Evolutionary conservation across 73 alveolate species (phyloP), one percentile per base, ranked within the genome.

Genomic region (Symbiodinium natans): DNA sequence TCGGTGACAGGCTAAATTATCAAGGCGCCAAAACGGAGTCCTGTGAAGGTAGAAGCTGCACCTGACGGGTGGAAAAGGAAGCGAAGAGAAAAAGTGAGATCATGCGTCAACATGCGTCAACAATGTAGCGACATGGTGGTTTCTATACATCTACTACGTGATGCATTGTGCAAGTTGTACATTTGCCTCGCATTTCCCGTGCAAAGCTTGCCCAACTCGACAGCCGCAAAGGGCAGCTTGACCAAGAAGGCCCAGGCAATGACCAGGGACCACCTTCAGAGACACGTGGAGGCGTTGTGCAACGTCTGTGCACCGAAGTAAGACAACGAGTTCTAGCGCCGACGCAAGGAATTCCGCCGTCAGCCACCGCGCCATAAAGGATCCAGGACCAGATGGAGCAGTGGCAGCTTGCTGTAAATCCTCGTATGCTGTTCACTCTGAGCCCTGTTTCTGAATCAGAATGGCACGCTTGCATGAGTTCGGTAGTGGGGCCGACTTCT

Each of bases 231-330:
- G 2, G 95, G 95, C 17, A 89, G 56, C 74, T 89, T 89, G 33
- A 82, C 34, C 74, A 41, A 38, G 48, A 36, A 89, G 34, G 25
- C 86, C 74, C 31, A 63, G 42, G 42, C 27, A 8, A 89, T 59
- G 86, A 89, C 42, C 46, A 68, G 29, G 31, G 42, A 89, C 95
- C 95, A 89, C 95, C 95, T 88, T n/a, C n/a, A n/a, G n/a, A n/a
- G n/a, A n/a, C n/a, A n/a, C n/a, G n/a, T n/a, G n/a, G n/a, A n/a
- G n/a, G n/a, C n/a, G n/a, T n/a, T n/a, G n/a, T n/a, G n/a, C n/a
- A n/a, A n/a, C n/a, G n/a, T n/a, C n/a, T n/a, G n/a, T n/a, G n/a
- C n/a, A n/a, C n/a, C n/a, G n/a, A n/a, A n/a, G n/a, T n/a, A n/a
- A n/a, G n/a, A n/a, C n/a, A n/a, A n/a, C n/a, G n/a, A n/a, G n/a